Percentiles rank a stretch among this genome's conserved stretches.
Conservation (phyloP, 768 basidiomycete species). For the Paxillus involutus region DNA sequence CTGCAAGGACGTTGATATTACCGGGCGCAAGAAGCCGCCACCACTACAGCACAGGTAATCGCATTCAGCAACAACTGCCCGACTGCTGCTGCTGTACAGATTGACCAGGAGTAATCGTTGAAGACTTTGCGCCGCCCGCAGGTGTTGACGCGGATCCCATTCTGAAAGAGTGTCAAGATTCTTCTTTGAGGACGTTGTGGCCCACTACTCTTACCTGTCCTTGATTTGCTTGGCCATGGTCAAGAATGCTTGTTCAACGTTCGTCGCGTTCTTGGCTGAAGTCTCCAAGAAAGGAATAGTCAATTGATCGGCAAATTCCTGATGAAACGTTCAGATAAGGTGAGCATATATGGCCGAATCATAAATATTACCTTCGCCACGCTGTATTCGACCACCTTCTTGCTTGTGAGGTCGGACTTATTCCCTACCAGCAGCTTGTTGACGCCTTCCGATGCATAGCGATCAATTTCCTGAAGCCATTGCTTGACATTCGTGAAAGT, state of each 20-base stretch:
- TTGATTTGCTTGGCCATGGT: constrained; percentile 98
- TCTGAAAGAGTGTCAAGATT: constrained; percentile 36
- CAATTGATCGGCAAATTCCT: constrained; percentile 96
- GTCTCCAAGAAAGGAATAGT: constrained; percentile 96
- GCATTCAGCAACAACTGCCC: constrained; percentile 75
- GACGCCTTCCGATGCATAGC: constrained; percentile 96
- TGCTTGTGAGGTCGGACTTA: constrained; percentile 97
- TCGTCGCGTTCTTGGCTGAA: constrained; percentile 98
- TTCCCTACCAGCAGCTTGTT: constrained; percentile 99
- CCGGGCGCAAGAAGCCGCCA: constrained; percentile 13
- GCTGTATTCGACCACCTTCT: constrained; percentile 91
- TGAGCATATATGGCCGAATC: not conserved
- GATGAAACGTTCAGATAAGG: constrained; percentile 7
- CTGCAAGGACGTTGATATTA: constrained; percentile 17
- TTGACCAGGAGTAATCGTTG: constrained; percentile 83
- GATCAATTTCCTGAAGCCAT: constrained; percentile 90
- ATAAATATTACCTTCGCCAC: constrained; percentile 67
- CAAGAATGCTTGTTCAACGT: constrained; percentile 99
- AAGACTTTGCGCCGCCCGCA: constrained; percentile 74
- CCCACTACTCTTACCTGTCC: constrained; percentile 59
- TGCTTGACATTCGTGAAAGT: constrained; percentile 96
- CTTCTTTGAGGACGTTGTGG: not conserved
- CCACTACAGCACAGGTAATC: constrained; percentile 16
- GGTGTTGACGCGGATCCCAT: constrained; percentile 84
- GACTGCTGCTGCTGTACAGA: constrained; percentile 74